Conservation (phyloP, 1,139 yeast species). For the Blastobotrys indianensis region DNA sequence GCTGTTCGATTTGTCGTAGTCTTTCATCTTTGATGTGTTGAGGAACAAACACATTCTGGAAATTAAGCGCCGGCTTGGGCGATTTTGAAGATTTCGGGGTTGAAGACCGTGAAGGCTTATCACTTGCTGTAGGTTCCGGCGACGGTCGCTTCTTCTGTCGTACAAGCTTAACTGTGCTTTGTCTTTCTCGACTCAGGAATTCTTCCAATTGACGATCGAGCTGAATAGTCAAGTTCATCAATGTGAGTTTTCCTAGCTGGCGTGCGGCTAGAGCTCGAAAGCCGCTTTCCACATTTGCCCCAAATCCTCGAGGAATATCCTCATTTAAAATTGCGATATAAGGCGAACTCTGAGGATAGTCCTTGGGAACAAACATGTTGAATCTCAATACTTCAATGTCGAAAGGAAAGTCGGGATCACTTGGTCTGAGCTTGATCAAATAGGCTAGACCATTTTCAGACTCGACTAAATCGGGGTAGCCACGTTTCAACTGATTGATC, state of each 20-base stretch:
- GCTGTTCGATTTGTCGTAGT: constrained; percentile 20
- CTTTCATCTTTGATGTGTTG: constrained; percentile 19
- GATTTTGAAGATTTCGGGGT: not conserved
- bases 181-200: constrained; percentile 54
- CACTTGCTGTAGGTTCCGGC: not conserved
- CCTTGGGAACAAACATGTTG: constrained; percentile 48
- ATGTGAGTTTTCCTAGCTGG: constrained; percentile 34
- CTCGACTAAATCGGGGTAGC: constrained; percentile 10
- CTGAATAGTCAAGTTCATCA: constrained; percentile 49
- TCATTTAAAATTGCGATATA: constrained; percentile 47
- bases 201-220: constrained; percentile 54
- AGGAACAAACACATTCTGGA: constrained; percentile 19
- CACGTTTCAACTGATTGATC: constrained; percentile 12
- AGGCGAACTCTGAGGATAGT: constrained; percentile 44
- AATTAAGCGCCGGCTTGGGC: not conserved
- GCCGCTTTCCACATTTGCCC: constrained; percentile 61
- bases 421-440: constrained; percentile 39
- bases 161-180: constrained; percentile 50
- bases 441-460: constrained; percentile 14
- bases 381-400: constrained; percentile 49
- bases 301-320: constrained; percentile 68
- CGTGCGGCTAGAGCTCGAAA: constrained; percentile 46
- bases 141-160: constrained; percentile 14
- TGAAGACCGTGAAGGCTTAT: not conserved
- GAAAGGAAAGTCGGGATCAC: constrained; percentile 72